Evolutionary conservation across 1,284 basidiomycete species (phyloP).

Genomic region (Exobasidium cylindrosporum): DNA sequence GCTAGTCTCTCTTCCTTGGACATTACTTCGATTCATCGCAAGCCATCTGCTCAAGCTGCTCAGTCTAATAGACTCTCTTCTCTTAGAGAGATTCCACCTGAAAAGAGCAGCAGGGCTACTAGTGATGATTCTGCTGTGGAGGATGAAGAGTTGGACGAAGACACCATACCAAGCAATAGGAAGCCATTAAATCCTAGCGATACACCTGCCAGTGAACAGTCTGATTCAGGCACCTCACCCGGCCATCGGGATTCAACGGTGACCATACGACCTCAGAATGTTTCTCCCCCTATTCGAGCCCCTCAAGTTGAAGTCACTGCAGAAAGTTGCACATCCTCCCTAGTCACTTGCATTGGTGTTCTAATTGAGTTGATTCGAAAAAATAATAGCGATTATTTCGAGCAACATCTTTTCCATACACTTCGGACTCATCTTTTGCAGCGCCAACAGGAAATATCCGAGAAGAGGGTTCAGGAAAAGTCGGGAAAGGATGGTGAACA

Average conservation of each 20-base stretch:
- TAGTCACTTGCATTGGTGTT: conserved; percentile 82
- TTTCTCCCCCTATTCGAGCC: conserved; percentile 36
- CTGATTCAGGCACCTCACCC: conserved; percentile 20
- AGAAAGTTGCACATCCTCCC: conserved; percentile 78
- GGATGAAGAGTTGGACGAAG: conserved; percentile 50
- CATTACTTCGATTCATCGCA: no score
- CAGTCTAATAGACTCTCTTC: conserved; percentile 12
- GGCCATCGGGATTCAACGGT: conserved; percentile 46
- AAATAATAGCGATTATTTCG: conserved; percentile 98
- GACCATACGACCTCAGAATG: conserved; percentile 36
- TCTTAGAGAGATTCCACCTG: conserved; percentile 18
- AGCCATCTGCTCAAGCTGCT: background rate
- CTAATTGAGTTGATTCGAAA: conserved; percentile 95
- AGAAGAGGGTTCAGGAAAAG: conserved; percentile 25
- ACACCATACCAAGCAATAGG: conserved; percentile 12
- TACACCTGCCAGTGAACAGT: conserved; percentile 20
- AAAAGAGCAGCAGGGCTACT: background rate
- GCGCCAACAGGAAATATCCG: conserved; percentile 67
- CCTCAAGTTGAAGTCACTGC: conserved; percentile 51
- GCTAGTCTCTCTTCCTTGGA: conserved; percentile 20
- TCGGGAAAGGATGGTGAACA: background rate
- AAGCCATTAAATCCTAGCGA: conserved; percentile 19
- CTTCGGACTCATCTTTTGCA: conserved; percentile 83
- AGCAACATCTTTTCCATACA: conserved; percentile 96
- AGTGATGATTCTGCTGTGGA: conserved; percentile 41